Evolutionary conservation across 1,284 basidiomycete genomes (phyloP).

Genomic region (Ganoderma lingzhi): DNA sequence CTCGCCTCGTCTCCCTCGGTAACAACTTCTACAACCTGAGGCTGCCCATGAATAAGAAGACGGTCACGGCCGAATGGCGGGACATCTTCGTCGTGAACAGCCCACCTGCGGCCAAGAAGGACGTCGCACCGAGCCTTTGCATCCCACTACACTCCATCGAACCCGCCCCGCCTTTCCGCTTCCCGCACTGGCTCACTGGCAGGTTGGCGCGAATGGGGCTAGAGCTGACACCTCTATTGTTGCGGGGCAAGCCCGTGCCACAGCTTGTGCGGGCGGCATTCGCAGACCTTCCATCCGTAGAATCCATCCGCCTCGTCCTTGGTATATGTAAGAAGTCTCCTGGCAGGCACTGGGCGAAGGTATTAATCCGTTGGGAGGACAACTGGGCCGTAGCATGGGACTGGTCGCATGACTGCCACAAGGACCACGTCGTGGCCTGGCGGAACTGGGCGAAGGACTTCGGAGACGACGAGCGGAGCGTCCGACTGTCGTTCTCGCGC

Average conservation of each 20-base stretch:
- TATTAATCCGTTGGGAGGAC: neutral
- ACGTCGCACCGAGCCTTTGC: neutral
- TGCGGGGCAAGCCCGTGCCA: neutral
- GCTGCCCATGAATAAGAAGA: neutral
- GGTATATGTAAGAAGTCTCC: neutral
- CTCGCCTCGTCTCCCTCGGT: constrained; percentile 11
- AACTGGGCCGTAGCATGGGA: neutral
- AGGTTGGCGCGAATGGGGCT: neutral
- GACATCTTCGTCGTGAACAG: constrained; percentile 11
- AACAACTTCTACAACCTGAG: constrained; percentile 7
- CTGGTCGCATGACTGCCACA: neutral
- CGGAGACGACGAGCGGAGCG: neutral
- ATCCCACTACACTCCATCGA: neutral
- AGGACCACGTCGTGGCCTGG: constrained; percentile 11
- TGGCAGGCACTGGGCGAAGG: neutral
- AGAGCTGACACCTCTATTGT: neutral
- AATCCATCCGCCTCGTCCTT: neutral
- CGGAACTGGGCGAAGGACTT: neutral
- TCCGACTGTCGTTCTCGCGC: too few species aligned
- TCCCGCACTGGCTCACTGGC: constrained; percentile 5
- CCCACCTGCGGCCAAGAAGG: neutral
- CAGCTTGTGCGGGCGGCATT: neutral
- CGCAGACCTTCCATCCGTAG: neutral
- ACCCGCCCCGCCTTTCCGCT: constrained; percentile 5
- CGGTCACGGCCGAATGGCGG: constrained; percentile 11